A percentile compares a stretch with the other conserved stretches of the same genome.
Conservation (phyloP, 2,329 filamentous ascomycete genomes). For the Hypoxylon sp. region DNA sequence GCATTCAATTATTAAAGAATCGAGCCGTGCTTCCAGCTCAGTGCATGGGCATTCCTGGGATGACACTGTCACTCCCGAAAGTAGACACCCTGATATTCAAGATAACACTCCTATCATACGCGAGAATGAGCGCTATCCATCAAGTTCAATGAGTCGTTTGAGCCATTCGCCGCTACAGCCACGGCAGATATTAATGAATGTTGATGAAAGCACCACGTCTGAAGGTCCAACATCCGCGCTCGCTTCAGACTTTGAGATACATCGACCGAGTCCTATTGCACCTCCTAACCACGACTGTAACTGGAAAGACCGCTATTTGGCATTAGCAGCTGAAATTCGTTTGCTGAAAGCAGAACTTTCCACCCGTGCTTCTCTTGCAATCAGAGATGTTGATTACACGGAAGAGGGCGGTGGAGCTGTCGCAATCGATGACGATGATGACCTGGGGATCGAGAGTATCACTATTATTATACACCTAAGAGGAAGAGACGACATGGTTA, state of each 20-base stretch:
- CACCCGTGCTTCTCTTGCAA: constrained; percentile 37
- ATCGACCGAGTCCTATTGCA: constrained; percentile 53
- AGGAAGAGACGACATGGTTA: constrained; percentile 63
- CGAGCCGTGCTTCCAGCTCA: neutral
- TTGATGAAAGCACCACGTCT: constrained; percentile 2
- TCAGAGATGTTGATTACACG: constrained; percentile 38
- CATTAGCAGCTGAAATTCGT: constrained; percentile 57
- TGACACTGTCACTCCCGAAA: neutral
- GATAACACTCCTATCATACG: neutral
- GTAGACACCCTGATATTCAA: neutral
- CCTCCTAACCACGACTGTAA: constrained; percentile 57
- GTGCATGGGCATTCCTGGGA: neutral
- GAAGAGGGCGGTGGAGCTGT: constrained; percentile 37
- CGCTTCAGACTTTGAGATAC: constrained; percentile 46
- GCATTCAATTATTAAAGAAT: constrained; percentile 1
- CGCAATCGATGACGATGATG: constrained; percentile 51
- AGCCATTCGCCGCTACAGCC: constrained; percentile 35
- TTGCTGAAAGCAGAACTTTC: constrained; percentile 57
- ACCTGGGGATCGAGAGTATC: constrained; percentile 61
- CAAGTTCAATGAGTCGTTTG: constrained; percentile 12
- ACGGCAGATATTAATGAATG: constrained; percentile 19
- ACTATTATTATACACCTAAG: constrained; percentile 65
- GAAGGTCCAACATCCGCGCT: constrained; percentile 6
- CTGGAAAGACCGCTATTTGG: constrained; percentile 59
- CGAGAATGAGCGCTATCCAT: neutral